These are phyloP conservation scores for Verticillium dahliae DNA, from an alignment of 2,329 filamentous ascomycete genomes.

Conservation along the genomic window DNA sequence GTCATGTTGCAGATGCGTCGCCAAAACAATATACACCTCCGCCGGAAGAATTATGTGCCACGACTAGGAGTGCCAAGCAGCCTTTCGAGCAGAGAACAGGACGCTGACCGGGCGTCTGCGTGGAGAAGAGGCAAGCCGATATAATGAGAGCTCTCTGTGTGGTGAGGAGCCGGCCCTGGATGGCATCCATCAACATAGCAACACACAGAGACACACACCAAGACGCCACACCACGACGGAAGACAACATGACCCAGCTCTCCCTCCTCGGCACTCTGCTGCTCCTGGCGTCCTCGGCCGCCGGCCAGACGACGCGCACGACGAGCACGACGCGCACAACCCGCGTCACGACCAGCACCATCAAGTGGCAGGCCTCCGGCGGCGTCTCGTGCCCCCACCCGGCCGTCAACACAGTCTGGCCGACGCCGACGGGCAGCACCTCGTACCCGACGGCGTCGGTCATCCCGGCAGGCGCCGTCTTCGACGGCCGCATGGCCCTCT, in stretches of 20 bases:
- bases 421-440: conserved; percentile 2
- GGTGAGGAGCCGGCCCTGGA: too few relatives aligned
- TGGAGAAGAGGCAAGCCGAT: background rate
- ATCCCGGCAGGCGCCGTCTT: conserved; percentile 20
- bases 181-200: too few relatives aligned
- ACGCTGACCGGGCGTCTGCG: background rate
- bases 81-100: background rate
- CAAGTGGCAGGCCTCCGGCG: conserved; percentile 5
- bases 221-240: background rate
- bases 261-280: background rate
- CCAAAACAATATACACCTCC: background rate
- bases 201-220: background rate
- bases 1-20: background rate
- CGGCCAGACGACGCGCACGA: background rate
- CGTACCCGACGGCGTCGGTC: background rate
- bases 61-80: background rate
- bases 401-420: conserved; percentile 2
- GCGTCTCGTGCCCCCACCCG: conserved; percentile 3
- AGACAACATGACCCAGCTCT: background rate
- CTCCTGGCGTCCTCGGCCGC: background rate
- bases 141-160: background rate
- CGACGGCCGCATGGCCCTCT: conserved; percentile 27
- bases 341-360: conserved; percentile 1
- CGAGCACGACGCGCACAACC: background rate
- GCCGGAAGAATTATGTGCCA: background rate